Conservation (phyloP, 2,329 filamentous ascomycete species). For the Colletotrichum somersetense region DNA sequence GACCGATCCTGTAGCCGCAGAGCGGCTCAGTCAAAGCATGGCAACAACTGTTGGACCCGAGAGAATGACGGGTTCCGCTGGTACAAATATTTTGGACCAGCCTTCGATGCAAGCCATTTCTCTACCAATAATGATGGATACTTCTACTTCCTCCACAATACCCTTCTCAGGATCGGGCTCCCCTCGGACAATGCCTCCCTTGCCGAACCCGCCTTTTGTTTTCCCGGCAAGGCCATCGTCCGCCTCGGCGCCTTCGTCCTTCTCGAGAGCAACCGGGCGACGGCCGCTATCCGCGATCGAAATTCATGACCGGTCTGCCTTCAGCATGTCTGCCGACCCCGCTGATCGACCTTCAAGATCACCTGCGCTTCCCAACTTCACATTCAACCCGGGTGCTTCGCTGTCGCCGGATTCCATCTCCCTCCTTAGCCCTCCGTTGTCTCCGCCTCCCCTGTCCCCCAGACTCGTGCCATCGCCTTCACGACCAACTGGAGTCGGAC, state of each 20-base stretch:
- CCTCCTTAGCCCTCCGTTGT: conserved; percentile 67
- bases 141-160: conserved; percentile 45
- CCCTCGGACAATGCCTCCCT: conserved; percentile 56
- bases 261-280: conserved; percentile 62
- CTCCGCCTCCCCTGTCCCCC: conserved; percentile 61
- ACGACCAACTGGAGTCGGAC: conserved; percentile 75
- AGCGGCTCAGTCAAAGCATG: conserved; percentile 60
- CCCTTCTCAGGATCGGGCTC: conserved; percentile 49
- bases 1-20: conserved; percentile 62
- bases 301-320: conserved; percentile 52
- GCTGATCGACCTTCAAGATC: conserved; percentile 49
- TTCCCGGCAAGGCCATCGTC: conserved; percentile 68
- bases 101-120: conserved; percentile 45
- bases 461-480: conserved; percentile 67
- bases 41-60: conserved; percentile 56
- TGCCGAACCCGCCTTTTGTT: conserved; percentile 74
- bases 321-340: conserved; percentile 48
- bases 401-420: conserved; percentile 52
- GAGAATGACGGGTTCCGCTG: conserved; percentile 49
- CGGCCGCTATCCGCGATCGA: conserved; percentile 68
- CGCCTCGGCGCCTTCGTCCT: conserved; percentile 61
- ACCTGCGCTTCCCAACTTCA: conserved; percentile 65
- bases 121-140: conserved; percentile 48
- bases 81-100: conserved; percentile 33
- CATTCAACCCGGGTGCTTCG: conserved; percentile 66